Evolutionary conservation across 306 rosid genomes (phyloP).

Genomic region (Vigna mungo): DNA sequence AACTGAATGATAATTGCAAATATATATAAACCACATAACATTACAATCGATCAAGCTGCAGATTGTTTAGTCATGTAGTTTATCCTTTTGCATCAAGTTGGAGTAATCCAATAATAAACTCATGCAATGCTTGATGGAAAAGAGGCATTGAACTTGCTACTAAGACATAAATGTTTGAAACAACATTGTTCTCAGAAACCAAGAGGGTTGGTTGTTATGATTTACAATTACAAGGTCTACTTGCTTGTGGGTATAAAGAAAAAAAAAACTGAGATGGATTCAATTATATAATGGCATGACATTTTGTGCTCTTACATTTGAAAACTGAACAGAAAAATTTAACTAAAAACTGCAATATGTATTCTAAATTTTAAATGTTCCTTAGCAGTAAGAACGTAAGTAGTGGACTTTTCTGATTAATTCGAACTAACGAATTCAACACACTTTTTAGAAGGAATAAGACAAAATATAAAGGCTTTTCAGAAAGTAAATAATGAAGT

Average conservation of each 20-base stretch:
- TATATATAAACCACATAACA: background rate
- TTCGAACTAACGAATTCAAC: background rate
- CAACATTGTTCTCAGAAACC: background rate
- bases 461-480: background rate
- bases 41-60: background rate
- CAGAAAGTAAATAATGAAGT: background rate
- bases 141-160: constrained; percentile 3
- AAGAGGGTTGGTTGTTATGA: background rate
- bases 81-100: background rate
- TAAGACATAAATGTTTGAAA: background rate
- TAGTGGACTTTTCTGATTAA: background rate
- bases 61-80: constrained; percentile 14
- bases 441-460: background rate
- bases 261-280: background rate
- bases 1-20: constrained; percentile 3
- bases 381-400: background rate
- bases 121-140: constrained; percentile 10
- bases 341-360: too few species aligned
- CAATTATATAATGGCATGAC: background rate
- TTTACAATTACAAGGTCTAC: background rate
- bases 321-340: background rate
- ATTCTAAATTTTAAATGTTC: background rate
- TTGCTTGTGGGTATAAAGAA: background rate
- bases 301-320: background rate
- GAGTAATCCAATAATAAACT: background rate